Evolutionary conservation across 1,284 basidiomycete genomes (phyloP).

Genomic region (Schizopora paradoxa): DNA sequence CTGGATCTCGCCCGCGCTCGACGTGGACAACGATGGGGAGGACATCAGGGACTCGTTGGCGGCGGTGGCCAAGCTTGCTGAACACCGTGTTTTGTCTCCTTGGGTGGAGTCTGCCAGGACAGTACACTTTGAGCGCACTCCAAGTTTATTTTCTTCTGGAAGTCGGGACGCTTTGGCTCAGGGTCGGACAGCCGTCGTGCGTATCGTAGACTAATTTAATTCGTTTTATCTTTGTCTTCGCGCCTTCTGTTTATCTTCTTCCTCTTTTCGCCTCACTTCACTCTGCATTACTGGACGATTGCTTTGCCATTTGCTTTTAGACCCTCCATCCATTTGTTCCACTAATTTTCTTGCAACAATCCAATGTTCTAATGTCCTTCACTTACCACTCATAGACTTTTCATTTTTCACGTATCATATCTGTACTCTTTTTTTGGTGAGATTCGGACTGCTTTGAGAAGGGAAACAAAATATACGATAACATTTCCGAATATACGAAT

Average conservation of each 20-base stretch:
- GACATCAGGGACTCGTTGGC: slow-evolving; percentile 26
- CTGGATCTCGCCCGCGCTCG: slow-evolving; percentile 25
- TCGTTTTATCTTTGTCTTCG: background rate
- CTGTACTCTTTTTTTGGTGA: background rate
- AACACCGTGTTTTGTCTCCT: background rate
- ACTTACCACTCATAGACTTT: no score
- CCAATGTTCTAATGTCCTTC: no score
- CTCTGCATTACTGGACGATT: background rate
- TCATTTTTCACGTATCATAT: background rate
- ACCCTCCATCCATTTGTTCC: background rate
- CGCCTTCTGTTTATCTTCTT: background rate
- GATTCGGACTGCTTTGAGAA: no score
- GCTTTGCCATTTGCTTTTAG: background rate
- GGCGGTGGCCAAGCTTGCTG: slow-evolving; percentile 21
- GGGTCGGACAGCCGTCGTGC: no score
- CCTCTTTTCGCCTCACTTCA: background rate
- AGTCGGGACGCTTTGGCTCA: no score
- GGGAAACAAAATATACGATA: background rate
- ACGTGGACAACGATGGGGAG: slow-evolving; percentile 26
- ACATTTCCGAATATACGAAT: no score
- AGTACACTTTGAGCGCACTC: slow-evolving; percentile 15
- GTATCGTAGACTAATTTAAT: no score
- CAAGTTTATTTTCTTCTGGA: slow-evolving; percentile 5
- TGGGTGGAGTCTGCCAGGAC: slow-evolving; percentile 3
- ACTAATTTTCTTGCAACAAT: no score